These are phyloP conservation scores for Xerocomus amazonicus DNA, from an alignment of 1,284 basidiomycete species.

Conservation along the genomic window DNA sequence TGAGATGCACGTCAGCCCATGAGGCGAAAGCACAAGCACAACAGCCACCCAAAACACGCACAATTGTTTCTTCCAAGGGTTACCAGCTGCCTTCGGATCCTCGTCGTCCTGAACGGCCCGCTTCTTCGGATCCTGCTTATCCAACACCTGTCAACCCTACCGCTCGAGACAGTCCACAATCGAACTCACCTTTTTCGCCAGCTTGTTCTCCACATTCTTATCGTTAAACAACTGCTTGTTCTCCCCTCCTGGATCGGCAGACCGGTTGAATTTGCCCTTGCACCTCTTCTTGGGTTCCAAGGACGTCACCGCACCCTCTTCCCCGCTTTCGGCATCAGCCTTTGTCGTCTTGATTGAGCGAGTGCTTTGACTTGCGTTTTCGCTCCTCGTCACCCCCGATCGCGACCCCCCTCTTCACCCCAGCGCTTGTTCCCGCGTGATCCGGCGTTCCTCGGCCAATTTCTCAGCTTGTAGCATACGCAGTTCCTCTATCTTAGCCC, in stretches of 20 bases:
- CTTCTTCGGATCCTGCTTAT: conserved; percentile 57
- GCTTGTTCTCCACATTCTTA: conserved; percentile 61
- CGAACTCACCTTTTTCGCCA: conserved; percentile 65
- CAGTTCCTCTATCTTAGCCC: conserved; percentile 54
- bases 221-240: conserved; percentile 67
- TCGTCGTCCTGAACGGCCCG: conserved; percentile 73
- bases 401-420: conserved; percentile 66
- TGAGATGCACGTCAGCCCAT: conserved; percentile 26
- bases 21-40: not conserved
- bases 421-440: conserved; percentile 75
- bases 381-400: conserved; percentile 75
- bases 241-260: conserved; percentile 39
- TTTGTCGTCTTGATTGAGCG: conserved; percentile 53
- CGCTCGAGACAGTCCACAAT: not conserved
- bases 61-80: conserved; percentile 73
- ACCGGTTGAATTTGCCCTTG: conserved; percentile 48
- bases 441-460: conserved; percentile 68
- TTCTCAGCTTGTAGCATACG: conserved; percentile 61
- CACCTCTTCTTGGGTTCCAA: conserved; percentile 45
- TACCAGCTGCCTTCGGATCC: conserved; percentile 53
- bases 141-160: too few species aligned
- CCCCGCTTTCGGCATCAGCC: conserved; percentile 54
- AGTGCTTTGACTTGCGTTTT: conserved; percentile 60
- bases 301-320: conserved; percentile 39
- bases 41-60: conserved; percentile 46